Base-by-base conservation (phyloP, 441 rosid genomes). In the Capsella rubella region DNA sequence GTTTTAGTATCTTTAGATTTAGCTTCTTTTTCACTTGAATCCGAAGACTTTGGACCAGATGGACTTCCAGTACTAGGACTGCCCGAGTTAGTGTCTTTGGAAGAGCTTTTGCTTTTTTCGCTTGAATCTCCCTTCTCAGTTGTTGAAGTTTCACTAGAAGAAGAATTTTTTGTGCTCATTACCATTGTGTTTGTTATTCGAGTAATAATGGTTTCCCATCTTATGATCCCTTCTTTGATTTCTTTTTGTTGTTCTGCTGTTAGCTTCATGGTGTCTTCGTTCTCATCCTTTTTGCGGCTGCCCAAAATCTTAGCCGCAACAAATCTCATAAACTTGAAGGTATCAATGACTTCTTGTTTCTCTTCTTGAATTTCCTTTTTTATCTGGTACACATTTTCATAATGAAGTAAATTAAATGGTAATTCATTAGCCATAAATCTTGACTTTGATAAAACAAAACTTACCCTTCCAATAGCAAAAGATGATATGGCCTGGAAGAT, bases 391-490 rank as follows among this genome's bases (percentile, higher is more conserved):
- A 46, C 7, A 46, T 45, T n/a, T 45, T 18, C 50, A 53, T 28
- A 16, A 15, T n/a, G 14, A 56, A 46, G 32, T 40, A 54, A 13
- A 37, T 6, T 35, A 46, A 57, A 57, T 57, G 25, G 40, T 21
- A 21, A 21, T 49, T 57, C 43, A 64, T 46, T 15, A 46, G 9
- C 51, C 18, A 46, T 45, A 12, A 8, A 8, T 13, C 31, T 46
- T 25, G 9, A 13, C n/a, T 11, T 40, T 16, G 14, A 56, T 12
- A 2, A 34, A 37, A 21, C 25, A 21, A 27, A 28, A 25, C 45
- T 69, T 55, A 71, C 80, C 80, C 7, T 59, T 71, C 72, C 80
- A 57, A 43, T 5, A 7, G 75, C 79, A 40, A 76, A 76, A 39
- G 79, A 70, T 13, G 72, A 59, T 1, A 76, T 76, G 47, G 71